These are phyloP conservation scores for Mortierella sp. DNA, from an alignment of 371 early-diverging fungal genomes.

Conservation along the genomic window DNA sequence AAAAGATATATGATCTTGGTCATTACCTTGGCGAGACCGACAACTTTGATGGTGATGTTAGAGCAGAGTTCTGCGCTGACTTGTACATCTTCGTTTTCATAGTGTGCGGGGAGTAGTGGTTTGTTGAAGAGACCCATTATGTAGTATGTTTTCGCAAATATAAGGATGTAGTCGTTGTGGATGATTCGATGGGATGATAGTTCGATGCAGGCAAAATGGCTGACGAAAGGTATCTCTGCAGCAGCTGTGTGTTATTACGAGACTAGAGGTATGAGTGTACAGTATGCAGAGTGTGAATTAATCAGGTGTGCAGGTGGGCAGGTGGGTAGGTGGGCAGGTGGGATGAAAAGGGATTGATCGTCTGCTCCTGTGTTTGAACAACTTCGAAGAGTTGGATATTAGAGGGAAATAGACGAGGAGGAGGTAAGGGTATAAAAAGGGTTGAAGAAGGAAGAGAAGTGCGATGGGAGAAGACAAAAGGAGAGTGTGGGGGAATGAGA, in stretches of 20 bases:
- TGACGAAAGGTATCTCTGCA: too few relatives aligned
- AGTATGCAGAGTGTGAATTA: not conserved
- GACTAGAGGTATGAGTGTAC: not conserved
- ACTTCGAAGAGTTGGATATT: too few relatives aligned
- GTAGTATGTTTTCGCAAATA: too few relatives aligned
- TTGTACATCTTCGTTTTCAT: conserved; percentile 54
- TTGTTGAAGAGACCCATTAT: conserved; percentile 51
- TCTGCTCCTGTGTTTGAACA: too few relatives aligned
- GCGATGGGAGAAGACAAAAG: not conserved
- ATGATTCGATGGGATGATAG: too few relatives aligned
- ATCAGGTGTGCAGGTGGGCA: too few relatives aligned
- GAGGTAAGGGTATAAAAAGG: not conserved
- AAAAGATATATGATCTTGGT: not conserved
- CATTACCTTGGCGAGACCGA: conserved; percentile 53
- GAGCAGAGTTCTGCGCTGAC: conserved; percentile 51
- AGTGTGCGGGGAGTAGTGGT: conserved; percentile 41
- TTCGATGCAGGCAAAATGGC: too few relatives aligned
- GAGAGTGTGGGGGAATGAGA: not conserved
- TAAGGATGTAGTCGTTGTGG: too few relatives aligned
- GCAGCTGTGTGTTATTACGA: too few relatives aligned
- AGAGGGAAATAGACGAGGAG: not conserved
- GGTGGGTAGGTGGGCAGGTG: too few relatives aligned
- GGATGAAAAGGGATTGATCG: too few relatives aligned
- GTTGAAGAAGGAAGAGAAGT: not conserved
- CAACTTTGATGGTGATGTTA: conserved; percentile 45